phyloP scores from a whole-genome alignment of 768 basidiomycete species.

The Termitomyces sp. region DNA sequence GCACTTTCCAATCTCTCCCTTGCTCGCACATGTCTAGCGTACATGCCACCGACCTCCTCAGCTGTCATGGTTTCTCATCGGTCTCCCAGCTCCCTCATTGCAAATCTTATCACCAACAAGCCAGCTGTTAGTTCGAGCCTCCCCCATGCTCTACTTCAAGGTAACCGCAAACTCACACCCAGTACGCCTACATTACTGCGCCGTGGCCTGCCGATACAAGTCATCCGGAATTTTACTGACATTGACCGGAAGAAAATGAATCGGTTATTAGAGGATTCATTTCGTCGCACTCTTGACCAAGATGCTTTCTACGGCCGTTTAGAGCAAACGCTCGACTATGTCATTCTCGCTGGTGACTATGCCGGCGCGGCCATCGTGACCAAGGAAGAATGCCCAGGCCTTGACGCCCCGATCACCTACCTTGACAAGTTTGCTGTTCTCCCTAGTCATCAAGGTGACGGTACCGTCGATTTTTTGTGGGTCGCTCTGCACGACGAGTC shows the following conservation, averaged over 20 bases:
- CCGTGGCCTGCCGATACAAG: slow-evolving; percentile 81
- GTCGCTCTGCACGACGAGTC: slow-evolving; percentile 98
- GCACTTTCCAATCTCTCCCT: slow-evolving; percentile 82
- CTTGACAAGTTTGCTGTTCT: slow-evolving; percentile 98
- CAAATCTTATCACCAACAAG: slow-evolving; percentile 96
- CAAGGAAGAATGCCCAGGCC: slow-evolving; percentile 38
- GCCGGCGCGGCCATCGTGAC: slow-evolving; percentile 94
- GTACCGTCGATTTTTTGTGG: slow-evolving; percentile 99
- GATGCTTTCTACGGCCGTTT: slow-evolving; percentile 77
- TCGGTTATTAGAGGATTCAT: slow-evolving; percentile 82
- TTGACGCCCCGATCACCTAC: slow-evolving; percentile 64
- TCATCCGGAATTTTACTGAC: slow-evolving; percentile 63
- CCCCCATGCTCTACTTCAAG: slow-evolving; percentile 88
- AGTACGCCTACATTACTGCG: slow-evolving; percentile 93
- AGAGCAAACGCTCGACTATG: slow-evolving; percentile 76
- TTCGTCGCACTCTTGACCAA: slow-evolving; percentile 66
- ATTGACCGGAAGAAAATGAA: slow-evolving; percentile 76
- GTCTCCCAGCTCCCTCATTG: slow-evolving; percentile 91
- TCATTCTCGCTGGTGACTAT: slow-evolving; percentile 93
- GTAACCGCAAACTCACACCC: slow-evolving; percentile 77
- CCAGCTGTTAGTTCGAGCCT: slow-evolving; percentile 94
- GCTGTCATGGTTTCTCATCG: slow-evolving; percentile 98
- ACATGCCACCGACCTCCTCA: slow-evolving; percentile 92
- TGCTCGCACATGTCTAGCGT: slow-evolving; percentile 78
- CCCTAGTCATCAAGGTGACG: slow-evolving; percentile 93